Evolutionary conservation across 768 basidiomycete species (phyloP).

Genomic region (Coprinopsis strossmayeri): DNA sequence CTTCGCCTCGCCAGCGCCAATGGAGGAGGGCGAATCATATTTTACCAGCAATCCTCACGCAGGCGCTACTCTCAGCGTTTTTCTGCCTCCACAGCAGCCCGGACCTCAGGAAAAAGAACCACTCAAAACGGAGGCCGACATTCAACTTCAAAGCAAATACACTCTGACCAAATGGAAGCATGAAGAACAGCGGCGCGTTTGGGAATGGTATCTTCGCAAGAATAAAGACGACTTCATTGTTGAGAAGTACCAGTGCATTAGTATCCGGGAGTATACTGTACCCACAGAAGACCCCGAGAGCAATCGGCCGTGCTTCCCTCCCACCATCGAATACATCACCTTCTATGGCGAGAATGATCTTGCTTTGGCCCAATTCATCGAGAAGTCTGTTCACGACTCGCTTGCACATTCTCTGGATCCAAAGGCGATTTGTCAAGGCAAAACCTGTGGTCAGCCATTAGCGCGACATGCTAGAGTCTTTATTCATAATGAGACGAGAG

Average conservation of each 20-base stretch:
- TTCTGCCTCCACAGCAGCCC: neutral
- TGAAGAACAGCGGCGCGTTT: constrained; percentile 81
- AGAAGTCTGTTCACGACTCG: constrained; percentile 65
- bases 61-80: neutral
- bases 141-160: constrained; percentile 67
- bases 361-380: constrained; percentile 91
- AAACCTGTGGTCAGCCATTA: constrained; percentile 76
- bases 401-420: constrained; percentile 65
- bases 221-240: constrained; percentile 83
- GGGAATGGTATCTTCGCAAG: constrained; percentile 93
- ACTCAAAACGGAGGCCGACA: constrained; percentile 61
- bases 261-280: constrained; percentile 73
- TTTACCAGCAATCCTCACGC: constrained; percentile 19
- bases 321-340: constrained; percentile 62
- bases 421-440: constrained; percentile 74
- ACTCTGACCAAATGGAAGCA: constrained; percentile 71
- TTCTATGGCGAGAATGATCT: constrained; percentile 93
- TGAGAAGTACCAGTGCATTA: constrained; percentile 89
- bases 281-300: constrained; percentile 61
- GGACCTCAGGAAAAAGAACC: constrained; percentile 21
- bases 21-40: constrained; percentile 24
- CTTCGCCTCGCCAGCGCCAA: constrained; percentile 21
- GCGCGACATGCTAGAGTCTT: constrained; percentile 86
- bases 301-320: constrained; percentile 74
- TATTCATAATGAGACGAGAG: constrained; percentile 79